Evolutionary conservation across 495 filamentous ascomycete species (phyloP), one percentile per base, ranked within the genome.

Genomic region (Thermochaetoides thermophila): DNA sequence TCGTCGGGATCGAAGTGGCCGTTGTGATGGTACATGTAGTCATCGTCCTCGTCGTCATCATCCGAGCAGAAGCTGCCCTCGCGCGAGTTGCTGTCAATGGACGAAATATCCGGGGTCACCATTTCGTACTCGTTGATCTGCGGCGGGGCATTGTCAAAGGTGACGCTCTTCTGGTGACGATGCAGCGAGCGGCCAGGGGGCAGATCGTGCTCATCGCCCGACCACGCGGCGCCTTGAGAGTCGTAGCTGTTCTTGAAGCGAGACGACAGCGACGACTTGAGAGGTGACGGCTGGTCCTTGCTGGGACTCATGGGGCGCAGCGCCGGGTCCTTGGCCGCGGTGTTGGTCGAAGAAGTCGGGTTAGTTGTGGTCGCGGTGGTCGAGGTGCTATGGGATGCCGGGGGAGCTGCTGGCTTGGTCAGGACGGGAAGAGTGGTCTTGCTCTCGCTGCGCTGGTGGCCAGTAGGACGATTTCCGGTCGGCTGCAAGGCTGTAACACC

Each of bases 101-200:
- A 96, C 4, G 91, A 95, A 11, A 83, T 71, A 53, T 93, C 89
- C 1, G 89, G 89, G 3, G 89, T 97, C 21, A 81, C 77, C 82
- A 94, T 86, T 57, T 95, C 89, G 49, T 96, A 97, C 51, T 96
- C 85, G 46, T 94, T 92, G 33, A 96, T 65, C 52, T 89, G 80
- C 18, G 89, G 91, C 15, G 89, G 87, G 0, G 84, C 89, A 17
- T 74, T 77, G 62, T 95, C 86, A 47, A 95, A 97, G 2, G 84
- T 96, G 17, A 97, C 89, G 43, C 84, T 93, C 58, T 97, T 97
- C 0, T 82, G 74, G 57, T 92, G 81, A 22, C 84, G 76, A 49
- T 79, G 76, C 3, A 81, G 66, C 13, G 53, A 66, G 40, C 64
- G 66, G 24, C 74, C 71, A 20, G 59, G 63, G 15, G 68, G 72